Evolutionary conservation across 2,329 filamentous ascomycete genomes (phyloP), one percentile per base, ranked within the genome.

Genomic region (Amesomyces nigricolor): DNA sequence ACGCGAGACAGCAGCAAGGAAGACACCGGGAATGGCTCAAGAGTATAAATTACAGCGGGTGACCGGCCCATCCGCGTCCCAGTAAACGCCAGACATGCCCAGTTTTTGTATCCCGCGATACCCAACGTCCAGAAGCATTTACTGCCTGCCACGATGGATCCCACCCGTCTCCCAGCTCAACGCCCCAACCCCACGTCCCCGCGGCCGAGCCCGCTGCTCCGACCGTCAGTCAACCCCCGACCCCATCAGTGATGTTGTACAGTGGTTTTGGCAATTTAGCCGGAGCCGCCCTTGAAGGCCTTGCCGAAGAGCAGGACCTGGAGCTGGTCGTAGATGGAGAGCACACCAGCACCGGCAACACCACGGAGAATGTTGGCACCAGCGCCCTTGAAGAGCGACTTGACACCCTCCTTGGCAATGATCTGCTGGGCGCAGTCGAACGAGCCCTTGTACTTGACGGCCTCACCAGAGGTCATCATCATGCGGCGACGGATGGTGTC

Each of bases 311-410:
- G 80, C 77, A 99, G 79, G 76, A 99, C 86, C 88, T 99, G 94
- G 78, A 89, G 89, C 86, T 97, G 92, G 78, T 99, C 94, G 82
- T 99, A 99, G 90, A 99, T 96, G 78, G 94, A 99, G 76, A 99
- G 85, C 75, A 99, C 94, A 99, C 94, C 94, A 82, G 94, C 94
- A 90, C 94, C 95, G 74, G 94, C 94, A 74, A 99, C 94, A 96
- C 94, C 95, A 96, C 94, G 94, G 82, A 99, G 94, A 75, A 99
- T 99, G 90, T 99, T 99, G 86, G 94, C 94, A 90, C 94, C 94
- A 75, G 94, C 94, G 91, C 94, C 94, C 90, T 99, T 99, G 91
- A 99, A 99, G 79, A 99, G 92, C 72, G 94, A 99, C 82, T 85
- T 89, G 79, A 95, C 81, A 85, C 94, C 94, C 85, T 97, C 94